Percentiles rank a stretch among this genome's conserved stretches.
Conservation (phyloP, 2,329 filamentous ascomycete species). For the Diaporthe vaccinii region DNA sequence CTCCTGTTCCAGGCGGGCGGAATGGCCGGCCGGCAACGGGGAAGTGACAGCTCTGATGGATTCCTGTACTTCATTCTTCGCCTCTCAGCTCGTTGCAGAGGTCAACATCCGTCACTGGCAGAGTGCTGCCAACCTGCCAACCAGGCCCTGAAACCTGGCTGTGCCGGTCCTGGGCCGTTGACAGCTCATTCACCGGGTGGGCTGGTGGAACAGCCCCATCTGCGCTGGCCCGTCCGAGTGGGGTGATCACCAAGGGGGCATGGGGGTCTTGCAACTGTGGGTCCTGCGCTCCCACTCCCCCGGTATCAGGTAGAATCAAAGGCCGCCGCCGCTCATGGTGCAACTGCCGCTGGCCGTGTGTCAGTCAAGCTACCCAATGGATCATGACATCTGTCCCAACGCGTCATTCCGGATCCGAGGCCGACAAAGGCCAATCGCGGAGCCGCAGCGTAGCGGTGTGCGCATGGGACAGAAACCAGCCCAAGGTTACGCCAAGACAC, state of each 20-base stretch:
- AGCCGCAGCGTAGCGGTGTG: constrained; percentile 32
- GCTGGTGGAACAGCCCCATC: constrained; percentile 14
- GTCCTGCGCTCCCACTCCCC: constrained; percentile 17
- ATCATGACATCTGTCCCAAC: constrained; percentile 16
- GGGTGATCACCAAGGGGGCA: constrained; percentile 21
- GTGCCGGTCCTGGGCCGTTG: constrained; percentile 1
- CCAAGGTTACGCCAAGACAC: constrained; percentile 33
- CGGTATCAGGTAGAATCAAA: constrained; percentile 23
- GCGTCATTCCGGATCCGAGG: constrained; percentile 25
- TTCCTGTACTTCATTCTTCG: background rate
- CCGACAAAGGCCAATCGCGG: constrained; percentile 21
- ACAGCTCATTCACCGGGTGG: constrained; percentile 23
- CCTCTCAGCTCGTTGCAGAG: background rate
- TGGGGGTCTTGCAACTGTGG: constrained; percentile 14
- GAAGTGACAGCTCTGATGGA: constrained; percentile 17
- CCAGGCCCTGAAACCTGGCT: constrained; percentile 16
- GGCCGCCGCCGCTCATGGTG: background rate
- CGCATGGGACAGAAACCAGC: constrained; percentile 10
- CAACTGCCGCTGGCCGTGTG: constrained; percentile 21
- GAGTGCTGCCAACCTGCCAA: background rate
- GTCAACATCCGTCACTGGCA: background rate
- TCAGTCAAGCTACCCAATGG: constrained; percentile 8
- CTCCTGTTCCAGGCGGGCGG: constrained; percentile 16
- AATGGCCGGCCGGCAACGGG: constrained; percentile 21
- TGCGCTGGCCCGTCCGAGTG: constrained; percentile 22